These are phyloP conservation scores for Cladorrhinum sp. DNA, from an alignment of 2,329 filamentous ascomycete genomes.

Conservation along the genomic window DNA sequence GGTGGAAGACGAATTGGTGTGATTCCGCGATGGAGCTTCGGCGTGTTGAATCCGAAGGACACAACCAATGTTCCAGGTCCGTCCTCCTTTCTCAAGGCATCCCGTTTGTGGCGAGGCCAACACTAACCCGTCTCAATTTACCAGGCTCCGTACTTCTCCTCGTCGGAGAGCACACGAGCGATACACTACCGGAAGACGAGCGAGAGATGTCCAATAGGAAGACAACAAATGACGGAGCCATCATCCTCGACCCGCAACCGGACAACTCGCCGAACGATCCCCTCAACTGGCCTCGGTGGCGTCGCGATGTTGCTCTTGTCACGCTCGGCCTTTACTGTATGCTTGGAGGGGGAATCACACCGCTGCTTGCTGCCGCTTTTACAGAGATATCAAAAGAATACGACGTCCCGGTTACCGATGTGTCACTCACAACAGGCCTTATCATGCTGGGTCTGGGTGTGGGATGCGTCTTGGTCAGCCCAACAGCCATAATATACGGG, in stretches of 20 bases:
- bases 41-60: conserved; percentile 75
- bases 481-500: conserved; percentile 85
- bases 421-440: conserved; percentile 83
- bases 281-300: conserved; percentile 83
- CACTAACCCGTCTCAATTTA: conserved; percentile 6
- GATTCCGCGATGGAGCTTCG: conserved; percentile 56
- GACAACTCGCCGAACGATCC: conserved; percentile 89
- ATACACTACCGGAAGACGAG: conserved; percentile 41
- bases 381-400: conserved; percentile 68
- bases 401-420: conserved; percentile 63
- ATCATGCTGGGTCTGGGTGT: conserved; percentile 93
- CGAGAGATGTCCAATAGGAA: conserved; percentile 59
- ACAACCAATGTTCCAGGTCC: conserved; percentile 86
- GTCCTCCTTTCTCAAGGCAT: too few species aligned
- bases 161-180: conserved; percentile 40
- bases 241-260: conserved; percentile 87
- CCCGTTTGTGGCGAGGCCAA: too few species aligned
- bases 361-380: conserved; percentile 86
- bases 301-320: conserved; percentile 73
- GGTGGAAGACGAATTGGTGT: neutral
- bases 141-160: conserved; percentile 58
- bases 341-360: conserved; percentile 91
- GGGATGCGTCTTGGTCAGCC: conserved; percentile 79
- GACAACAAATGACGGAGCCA: conserved; percentile 68
- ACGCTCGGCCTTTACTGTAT: conserved; percentile 90